These are phyloP conservation scores for Claviceps fusiformis DNA, from an alignment of 2,329 filamentous ascomycete genomes.

Conservation along the genomic window DNA sequence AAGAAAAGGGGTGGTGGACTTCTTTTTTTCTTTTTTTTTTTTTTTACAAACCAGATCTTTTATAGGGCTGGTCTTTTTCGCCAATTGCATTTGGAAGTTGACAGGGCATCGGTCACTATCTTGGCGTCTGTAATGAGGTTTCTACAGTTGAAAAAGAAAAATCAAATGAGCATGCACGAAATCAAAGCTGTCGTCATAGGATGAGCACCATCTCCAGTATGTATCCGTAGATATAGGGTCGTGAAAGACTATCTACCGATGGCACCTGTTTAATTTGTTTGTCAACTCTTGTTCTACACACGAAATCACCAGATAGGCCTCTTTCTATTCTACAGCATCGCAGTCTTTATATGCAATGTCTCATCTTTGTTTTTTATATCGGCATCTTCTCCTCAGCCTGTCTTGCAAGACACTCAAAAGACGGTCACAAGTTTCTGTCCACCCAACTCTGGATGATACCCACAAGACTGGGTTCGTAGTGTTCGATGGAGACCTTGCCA, in stretches of 20 bases:
- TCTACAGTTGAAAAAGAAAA: constrained; percentile 37
- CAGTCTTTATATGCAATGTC: neutral
- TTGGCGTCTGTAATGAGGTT: constrained; percentile 55
- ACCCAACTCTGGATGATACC: constrained; percentile 77
- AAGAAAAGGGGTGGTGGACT: constrained; percentile 13
- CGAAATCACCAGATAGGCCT: neutral
- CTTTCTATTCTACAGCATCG: constrained; percentile 1
- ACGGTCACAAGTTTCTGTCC: constrained; percentile 38
- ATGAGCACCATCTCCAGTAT: neutral
- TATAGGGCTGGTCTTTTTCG: constrained; percentile 39
- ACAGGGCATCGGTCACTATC: constrained; percentile 47
- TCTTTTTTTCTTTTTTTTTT: constrained; percentile 10
- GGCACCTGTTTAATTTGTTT: no score
- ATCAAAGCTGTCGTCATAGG: neutral
- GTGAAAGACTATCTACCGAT: no score
- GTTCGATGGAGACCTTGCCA: constrained; percentile 62
- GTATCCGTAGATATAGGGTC: neutral
- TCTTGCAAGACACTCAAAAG: neutral
- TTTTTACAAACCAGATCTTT: constrained; percentile 21
- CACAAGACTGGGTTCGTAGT: constrained; percentile 70
- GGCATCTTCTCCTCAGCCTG: neutral
- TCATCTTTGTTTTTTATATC: neutral
- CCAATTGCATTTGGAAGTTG: constrained; percentile 54
- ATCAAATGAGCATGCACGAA: constrained; percentile 30
- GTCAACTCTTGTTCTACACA: neutral